These are phyloP conservation scores for Neurospora africana DNA, from an alignment of 495 filamentous ascomycete genomes.

Conservation along the genomic window DNA sequence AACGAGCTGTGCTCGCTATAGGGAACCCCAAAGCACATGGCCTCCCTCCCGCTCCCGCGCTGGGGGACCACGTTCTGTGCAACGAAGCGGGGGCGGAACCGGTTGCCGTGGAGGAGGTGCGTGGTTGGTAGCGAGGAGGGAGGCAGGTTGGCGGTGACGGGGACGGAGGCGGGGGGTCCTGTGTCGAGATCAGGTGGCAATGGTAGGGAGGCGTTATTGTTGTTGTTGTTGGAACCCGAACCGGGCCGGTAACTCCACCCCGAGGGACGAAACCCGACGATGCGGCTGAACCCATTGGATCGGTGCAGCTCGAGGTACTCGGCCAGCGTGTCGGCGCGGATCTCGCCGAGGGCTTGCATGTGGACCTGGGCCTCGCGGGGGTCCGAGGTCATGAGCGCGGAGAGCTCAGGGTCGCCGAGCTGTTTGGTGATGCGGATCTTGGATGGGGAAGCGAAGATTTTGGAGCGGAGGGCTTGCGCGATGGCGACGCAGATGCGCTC, in stretches of 20 bases:
- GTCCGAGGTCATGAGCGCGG: slow-evolving; percentile 62
- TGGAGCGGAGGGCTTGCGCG: slow-evolving; percentile 72
- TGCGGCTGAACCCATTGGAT: slow-evolving; percentile 59
- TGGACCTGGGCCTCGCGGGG: slow-evolving; percentile 86
- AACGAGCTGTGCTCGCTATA: slow-evolving; percentile 95
- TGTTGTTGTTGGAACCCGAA: background rate
- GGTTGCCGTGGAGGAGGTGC: slow-evolving; percentile 58
- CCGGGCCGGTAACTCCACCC: slow-evolving; percentile 81
- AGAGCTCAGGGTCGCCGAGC: slow-evolving; percentile 77
- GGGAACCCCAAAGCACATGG: slow-evolving; percentile 80
- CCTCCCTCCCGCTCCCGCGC: slow-evolving; percentile 64
- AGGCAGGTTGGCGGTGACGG: slow-evolving; percentile 20
- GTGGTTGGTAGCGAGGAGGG: slow-evolving; percentile 26
- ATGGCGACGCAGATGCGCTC: slow-evolving; percentile 92
- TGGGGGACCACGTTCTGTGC: slow-evolving; percentile 60
- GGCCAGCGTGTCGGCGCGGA: slow-evolving; percentile 73
- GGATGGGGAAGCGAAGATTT: slow-evolving; percentile 75
- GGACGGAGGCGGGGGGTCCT: slow-evolving; percentile 2
- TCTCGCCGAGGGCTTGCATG: slow-evolving; percentile 92
- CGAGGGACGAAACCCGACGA: slow-evolving; percentile 85
- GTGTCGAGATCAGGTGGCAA: background rate
- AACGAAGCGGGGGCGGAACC: slow-evolving; percentile 63
- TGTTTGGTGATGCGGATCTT: slow-evolving; percentile 78
- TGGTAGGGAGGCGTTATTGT: too few relatives aligned
- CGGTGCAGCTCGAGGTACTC: slow-evolving; percentile 75